Conservation (phyloP, 2,329 filamentous ascomycete species). For the Colletotrichum sp. region DNA sequence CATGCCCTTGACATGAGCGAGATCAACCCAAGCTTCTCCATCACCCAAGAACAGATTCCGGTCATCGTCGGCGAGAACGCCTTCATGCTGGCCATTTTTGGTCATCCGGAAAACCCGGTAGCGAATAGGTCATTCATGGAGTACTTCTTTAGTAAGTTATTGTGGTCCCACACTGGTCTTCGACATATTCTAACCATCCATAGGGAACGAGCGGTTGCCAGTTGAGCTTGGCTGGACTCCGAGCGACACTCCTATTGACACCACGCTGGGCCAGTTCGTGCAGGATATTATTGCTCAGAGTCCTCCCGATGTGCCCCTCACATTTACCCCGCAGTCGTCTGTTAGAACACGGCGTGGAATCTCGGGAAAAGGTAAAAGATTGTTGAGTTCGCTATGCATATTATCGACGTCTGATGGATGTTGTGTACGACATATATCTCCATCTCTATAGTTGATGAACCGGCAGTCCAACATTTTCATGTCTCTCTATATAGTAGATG, state of each 20-base stretch:
- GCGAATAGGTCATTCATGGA: slow-evolving; percentile 44
- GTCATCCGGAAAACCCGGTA: slow-evolving; percentile 40
- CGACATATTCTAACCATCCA: background rate
- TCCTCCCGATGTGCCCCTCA: background rate
- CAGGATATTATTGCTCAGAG: background rate
- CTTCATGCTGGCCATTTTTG: slow-evolving; percentile 53
- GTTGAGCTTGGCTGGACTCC: background rate
- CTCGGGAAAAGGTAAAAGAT: background rate
- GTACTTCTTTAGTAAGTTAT: slow-evolving; percentile 47
- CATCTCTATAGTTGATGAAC: background rate
- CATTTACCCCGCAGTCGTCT: background rate
- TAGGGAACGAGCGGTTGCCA: background rate
- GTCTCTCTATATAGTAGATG: background rate
- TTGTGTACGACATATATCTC: background rate
- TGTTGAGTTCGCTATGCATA: background rate
- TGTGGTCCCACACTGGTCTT: background rate
- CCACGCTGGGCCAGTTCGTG: background rate
- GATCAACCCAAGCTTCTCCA: slow-evolving; percentile 24
- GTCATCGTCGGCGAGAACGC: slow-evolving; percentile 54
- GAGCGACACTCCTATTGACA: background rate
- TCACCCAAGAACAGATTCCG: background rate
- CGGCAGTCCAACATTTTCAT: background rate
- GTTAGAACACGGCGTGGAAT: background rate
- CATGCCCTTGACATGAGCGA: slow-evolving; percentile 27
- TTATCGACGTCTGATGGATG: background rate